phyloP scores from a whole-genome alignment of 2,329 filamentous ascomycete genomes.

The Didymellaceae sp. region DNA sequence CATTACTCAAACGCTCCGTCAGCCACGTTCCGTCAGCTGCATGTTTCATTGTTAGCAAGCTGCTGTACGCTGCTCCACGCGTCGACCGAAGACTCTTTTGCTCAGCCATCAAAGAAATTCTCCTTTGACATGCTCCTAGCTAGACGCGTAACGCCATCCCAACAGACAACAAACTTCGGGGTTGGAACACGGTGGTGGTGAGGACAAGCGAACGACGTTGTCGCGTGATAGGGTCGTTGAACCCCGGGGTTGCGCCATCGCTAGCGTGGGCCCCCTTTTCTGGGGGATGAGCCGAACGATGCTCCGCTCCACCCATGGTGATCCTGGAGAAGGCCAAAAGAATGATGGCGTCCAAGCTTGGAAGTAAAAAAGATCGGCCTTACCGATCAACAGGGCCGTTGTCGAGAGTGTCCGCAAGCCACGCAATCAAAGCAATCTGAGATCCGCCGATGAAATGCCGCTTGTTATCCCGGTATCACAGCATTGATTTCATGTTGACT shows the following conservation, averaged over 20 bases:
- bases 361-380: background rate
- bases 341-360: constrained; percentile 3
- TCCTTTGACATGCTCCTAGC: background rate
- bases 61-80: background rate
- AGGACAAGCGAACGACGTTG: background rate
- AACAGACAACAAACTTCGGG: no score
- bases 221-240: constrained; percentile 8
- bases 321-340: background rate
- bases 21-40: constrained; percentile 14
- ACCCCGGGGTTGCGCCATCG: constrained; percentile 5
- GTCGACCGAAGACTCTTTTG: background rate
- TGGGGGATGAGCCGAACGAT: constrained; percentile 4
- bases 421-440: background rate
- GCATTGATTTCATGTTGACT: background rate
- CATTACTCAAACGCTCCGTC: background rate
- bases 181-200: background rate
- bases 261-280: constrained; percentile 7
- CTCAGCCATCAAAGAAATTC: background rate
- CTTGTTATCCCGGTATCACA: background rate
- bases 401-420: background rate
- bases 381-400: constrained; percentile 8
- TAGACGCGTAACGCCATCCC: background rate
- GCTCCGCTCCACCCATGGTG: background rate
- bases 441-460: background rate
- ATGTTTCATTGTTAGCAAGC: background rate